phyloP scores from a whole-genome alignment of 768 basidiomycete genomes.

The Lactarius deliciosus region DNA sequence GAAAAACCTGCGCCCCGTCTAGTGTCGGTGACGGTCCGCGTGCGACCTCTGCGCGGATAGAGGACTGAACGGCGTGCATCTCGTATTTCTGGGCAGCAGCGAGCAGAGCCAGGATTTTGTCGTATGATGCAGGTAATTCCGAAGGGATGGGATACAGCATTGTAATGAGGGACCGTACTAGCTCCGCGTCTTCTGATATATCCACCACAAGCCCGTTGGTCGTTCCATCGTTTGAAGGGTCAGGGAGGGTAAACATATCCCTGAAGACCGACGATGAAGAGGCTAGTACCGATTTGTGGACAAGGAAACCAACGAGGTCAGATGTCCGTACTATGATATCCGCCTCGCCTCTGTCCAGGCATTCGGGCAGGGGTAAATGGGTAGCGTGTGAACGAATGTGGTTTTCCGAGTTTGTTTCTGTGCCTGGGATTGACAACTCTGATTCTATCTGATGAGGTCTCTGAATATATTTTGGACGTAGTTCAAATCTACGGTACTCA shows the following conservation, averaged over 20 bases:
- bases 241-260: conserved; percentile 35
- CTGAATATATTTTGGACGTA: background rate
- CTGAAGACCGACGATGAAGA: conserved; percentile 36
- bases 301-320: conserved; percentile 26
- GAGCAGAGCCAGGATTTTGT: conserved; percentile 15
- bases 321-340: conserved; percentile 21
- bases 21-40: background rate
- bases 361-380: background rate
- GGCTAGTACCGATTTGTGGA: conserved; percentile 38
- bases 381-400: too few species aligned
- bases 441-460: background rate
- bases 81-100: conserved; percentile 32
- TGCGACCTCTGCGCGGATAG: conserved; percentile 1
- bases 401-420: too few species aligned
- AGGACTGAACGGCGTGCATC: conserved; percentile 22
- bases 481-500: background rate
- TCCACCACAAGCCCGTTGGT: conserved; percentile 22
- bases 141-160: conserved; percentile 14
- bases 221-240: conserved; percentile 1
- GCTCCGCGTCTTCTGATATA: conserved; percentile 15
- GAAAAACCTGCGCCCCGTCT: conserved; percentile 12
- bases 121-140: conserved; percentile 8
- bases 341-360: background rate
- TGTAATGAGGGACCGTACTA: conserved; percentile 23
- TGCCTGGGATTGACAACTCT: background rate